These are phyloP conservation scores for Gracilariopsis chorda DNA, from an alignment of 23 red algal species.

Conservation along the genomic window DNA sequence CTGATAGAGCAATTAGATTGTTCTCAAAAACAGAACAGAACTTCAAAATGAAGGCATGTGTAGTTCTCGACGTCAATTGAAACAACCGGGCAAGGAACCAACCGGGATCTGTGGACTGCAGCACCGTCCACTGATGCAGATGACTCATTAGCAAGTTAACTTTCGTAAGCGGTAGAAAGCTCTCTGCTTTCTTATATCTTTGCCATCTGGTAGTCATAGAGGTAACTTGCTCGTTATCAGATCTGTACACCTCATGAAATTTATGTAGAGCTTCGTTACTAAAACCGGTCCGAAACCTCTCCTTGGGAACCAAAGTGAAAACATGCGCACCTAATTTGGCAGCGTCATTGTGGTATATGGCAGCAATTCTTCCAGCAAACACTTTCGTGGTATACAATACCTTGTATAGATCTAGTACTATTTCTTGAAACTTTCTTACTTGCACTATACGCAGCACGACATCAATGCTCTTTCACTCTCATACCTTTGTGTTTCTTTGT, in stretches of 20 bases:
- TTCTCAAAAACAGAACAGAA: not conserved
- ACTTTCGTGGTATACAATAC: not conserved
- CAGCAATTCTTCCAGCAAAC: not conserved
- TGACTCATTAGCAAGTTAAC: not conserved
- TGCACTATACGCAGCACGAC: conserved; percentile 16
- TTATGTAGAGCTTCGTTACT: not conserved
- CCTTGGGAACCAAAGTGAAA: not conserved
- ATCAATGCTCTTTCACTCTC: not conserved
- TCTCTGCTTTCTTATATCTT: not conserved
- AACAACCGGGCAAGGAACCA: conserved; percentile 20
- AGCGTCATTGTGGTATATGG: not conserved
- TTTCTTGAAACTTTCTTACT: not conserved
- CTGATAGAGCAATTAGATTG: not conserved
- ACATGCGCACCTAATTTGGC: not conserved
- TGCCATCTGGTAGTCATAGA: not conserved
- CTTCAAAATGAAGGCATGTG: not conserved
- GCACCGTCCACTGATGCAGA: not conserved
- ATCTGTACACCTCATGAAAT: not conserved
- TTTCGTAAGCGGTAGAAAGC: not conserved
- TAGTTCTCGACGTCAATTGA: not conserved
- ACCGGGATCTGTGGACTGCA: conserved; percentile 12
- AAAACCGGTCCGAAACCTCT: not conserved
- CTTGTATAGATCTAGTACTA: not conserved
- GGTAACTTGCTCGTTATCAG: not conserved
- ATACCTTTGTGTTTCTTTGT: conserved; percentile 7